These are phyloP conservation scores for Coemansia sp. DNA, from an alignment of 192 early-diverging fungal genomes.

Conservation along the genomic window DNA sequence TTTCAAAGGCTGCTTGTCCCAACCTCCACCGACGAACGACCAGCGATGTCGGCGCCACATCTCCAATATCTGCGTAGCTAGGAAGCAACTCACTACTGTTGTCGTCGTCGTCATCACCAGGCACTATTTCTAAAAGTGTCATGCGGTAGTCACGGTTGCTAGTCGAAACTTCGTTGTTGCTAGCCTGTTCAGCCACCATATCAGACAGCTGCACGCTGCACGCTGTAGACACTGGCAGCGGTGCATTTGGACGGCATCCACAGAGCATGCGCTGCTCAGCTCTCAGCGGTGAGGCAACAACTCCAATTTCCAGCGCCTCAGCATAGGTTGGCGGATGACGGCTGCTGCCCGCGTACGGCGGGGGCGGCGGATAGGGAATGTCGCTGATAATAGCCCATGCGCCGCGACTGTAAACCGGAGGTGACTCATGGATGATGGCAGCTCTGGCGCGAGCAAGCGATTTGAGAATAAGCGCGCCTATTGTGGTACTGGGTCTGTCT, in stretches of 20 bases:
- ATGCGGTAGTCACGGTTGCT: neutral
- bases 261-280: conserved; percentile 33
- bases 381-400: conserved; percentile 52
- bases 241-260: neutral
- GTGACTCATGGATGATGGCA: conserved; percentile 12
- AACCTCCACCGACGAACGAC: conserved; percentile 36
- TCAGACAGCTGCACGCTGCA: conserved; percentile 2
- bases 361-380: conserved; percentile 47
- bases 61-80: conserved; percentile 15
- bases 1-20: conserved; percentile 42
- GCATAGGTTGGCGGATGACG: conserved; percentile 43
- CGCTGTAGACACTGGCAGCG: conserved; percentile 5
- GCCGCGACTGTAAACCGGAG: conserved; percentile 34
- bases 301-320: conserved; percentile 47
- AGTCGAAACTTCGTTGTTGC: conserved; percentile 11
- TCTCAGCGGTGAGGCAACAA: conserved; percentile 46
- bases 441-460: conserved; percentile 32
- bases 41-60: conserved; percentile 11
- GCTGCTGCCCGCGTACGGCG: conserved; percentile 44
- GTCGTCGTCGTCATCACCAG: neutral
- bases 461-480: conserved; percentile 23
- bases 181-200: neutral
- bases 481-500: neutral
- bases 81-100: conserved; percentile 20
- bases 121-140: neutral